Evolutionary conservation across 192 early-diverging fungal genomes (phyloP), one percentile per base, ranked within the genome.

Genomic region (Diversispora eburnea): DNA sequence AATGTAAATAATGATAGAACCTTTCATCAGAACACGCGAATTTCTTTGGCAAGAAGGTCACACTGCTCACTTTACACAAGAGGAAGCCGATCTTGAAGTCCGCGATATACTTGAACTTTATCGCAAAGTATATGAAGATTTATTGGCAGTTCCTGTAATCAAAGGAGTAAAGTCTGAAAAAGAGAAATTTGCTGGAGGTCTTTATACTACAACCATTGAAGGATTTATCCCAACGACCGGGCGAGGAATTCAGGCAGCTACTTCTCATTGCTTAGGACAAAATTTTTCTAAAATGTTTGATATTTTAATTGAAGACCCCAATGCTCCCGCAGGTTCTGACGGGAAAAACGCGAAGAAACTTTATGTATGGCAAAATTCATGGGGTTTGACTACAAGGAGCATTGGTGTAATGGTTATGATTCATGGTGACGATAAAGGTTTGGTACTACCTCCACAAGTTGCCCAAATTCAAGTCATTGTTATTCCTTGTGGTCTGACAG

Each of bases 41-140:
- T 99, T 99, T 87, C 85, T 99, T 77, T 99, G 98, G 98, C 98
- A 99, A 81, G 98, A 99, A 83, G 98, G 98, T 60, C 98, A 99
- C 82, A 97, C 95, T 68, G 98, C 95, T 20, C 92, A 96, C 75
- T 87, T 94, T 61, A 96, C 91, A 70, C 89, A 94, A 84, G 88
- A 93, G 45, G 94, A 91, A 62, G 92, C 96, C 49, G 92, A 89
- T 78, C 66, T 52, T 5, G 98, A 99, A 82, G 96, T 97, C 17
- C 82, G 80, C 52, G 85, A 95, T 70, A 95, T 99, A 64, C 82
- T 99, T 74, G 93, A 95, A 41, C 84, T 98, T 66, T 99, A 99
- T 86, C 91, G 92, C 72, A 90, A 95, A 51, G 93, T 98, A 54
- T 99, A 98, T 83, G 94, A 93, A 79, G 97, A 99, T 82, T 85